phyloP scores from a whole-genome alignment of 176 grass and related monocot genomes.

The bread wheat (Triticum aestivum) region IWGSC_CS_RefSeq_v2.1 NC_057808.1:354396821-354397320 shows the following conservation, averaged over 20 bases:
- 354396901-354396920: no score
- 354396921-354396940: background rate
- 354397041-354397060: constrained; percentile 4
- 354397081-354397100: background rate
- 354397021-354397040: constrained; percentile 16
- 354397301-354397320: background rate
- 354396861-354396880: constrained; percentile 14
- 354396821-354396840: background rate
- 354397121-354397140: background rate
- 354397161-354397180: background rate
- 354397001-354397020: background rate
- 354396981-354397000: background rate
- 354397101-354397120: constrained; percentile 19
- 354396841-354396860: constrained; percentile 21
- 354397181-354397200: background rate
- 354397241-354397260: no score
- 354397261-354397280: background rate
- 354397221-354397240: background rate
- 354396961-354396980: constrained; percentile 25
- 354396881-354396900: background rate
- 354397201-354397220: background rate
- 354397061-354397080: constrained; percentile 12
- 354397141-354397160: background rate
- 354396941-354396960: background rate
- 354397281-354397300: background rate